These are phyloP conservation scores for Cladosporium sp. DNA, from an alignment of 2,329 filamentous ascomycete genomes.

Conservation along the genomic window DNA sequence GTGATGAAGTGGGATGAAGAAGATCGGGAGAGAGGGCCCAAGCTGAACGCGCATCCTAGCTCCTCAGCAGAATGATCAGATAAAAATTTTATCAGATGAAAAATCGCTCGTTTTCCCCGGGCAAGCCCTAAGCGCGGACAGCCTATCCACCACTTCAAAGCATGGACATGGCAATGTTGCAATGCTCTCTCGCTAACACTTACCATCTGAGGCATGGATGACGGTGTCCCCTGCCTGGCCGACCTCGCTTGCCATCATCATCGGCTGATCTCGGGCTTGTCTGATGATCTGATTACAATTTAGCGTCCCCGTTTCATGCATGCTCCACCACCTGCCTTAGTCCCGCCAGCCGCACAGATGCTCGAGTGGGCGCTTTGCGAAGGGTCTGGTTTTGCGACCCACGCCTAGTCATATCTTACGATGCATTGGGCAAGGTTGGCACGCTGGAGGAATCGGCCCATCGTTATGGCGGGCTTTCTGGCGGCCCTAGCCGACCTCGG, in stretches of 20 bases:
- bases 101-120: neutral
- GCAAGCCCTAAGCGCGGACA: constrained; percentile 1
- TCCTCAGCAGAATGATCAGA: constrained; percentile 13
- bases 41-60: constrained; percentile 2
- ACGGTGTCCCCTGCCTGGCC: constrained; percentile 1
- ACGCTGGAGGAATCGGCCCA: constrained; percentile 9
- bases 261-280: constrained; percentile 20
- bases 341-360: constrained; percentile 12
- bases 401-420: constrained; percentile 18
- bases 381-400: constrained; percentile 12
- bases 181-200: constrained; percentile 9
- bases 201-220: neutral
- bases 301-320: constrained; percentile 14
- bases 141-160: neutral
- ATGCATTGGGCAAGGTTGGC: constrained; percentile 16
- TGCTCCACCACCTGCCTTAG: constrained; percentile 13
- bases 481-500: constrained; percentile 19
- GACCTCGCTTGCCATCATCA: constrained; percentile 11
- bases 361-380: neutral
- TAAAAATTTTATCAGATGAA: constrained; percentile 16
- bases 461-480: constrained; percentile 11
- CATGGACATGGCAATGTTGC: neutral
- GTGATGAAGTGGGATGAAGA: constrained; percentile 23
- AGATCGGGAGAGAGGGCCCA: constrained; percentile 2
- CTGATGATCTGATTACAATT: constrained; percentile 19